phyloP scores from a whole-genome alignment of 2,329 filamentous ascomycete genomes.

The Daldinia eschscholtzii region DNA sequence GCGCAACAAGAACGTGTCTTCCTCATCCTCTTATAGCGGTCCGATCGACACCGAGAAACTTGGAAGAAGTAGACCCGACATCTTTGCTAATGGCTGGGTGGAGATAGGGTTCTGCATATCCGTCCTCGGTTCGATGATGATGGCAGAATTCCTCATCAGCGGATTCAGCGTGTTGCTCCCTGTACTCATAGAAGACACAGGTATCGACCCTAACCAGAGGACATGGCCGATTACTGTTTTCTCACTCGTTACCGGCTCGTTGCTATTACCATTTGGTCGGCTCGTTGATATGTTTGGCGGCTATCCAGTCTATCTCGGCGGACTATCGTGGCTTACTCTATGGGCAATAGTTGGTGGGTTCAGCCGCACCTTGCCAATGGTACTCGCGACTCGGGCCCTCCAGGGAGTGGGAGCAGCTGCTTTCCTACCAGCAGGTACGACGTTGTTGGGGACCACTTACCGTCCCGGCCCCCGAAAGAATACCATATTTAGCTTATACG shows the following conservation, averaged over 20 bases:
- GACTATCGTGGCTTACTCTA: constrained; percentile 71
- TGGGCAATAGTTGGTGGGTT: constrained; percentile 78
- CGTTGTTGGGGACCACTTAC: constrained; percentile 72
- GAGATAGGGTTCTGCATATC: constrained; percentile 51
- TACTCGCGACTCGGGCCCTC: constrained; percentile 77
- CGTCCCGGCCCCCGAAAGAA: constrained; percentile 76
- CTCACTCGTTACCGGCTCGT: constrained; percentile 64
- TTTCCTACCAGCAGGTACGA: constrained; percentile 75
- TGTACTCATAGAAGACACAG: constrained; percentile 68
- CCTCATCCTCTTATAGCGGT: not conserved
- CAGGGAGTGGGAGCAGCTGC: constrained; percentile 79
- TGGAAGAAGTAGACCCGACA: constrained; percentile 24
- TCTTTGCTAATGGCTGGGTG: constrained; percentile 32
- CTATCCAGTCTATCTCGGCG: constrained; percentile 68
- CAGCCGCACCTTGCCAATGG: constrained; percentile 73
- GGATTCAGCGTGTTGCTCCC: constrained; percentile 80
- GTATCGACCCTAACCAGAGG: constrained; percentile 70
- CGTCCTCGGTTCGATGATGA: constrained; percentile 67
- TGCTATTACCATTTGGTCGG: constrained; percentile 72
- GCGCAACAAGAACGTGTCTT: not conserved
- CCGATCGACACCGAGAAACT: constrained; percentile 30
- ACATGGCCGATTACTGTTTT: constrained; percentile 74
- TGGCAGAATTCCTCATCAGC: constrained; percentile 78
- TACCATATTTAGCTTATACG: constrained; percentile 68
- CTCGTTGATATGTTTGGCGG: constrained; percentile 72